Evolutionary conservation across 164 flowering plant species (phyloP), one percentile per base, ranked within the genome.

Genomic region (Amborella trichopoda): DNA sequence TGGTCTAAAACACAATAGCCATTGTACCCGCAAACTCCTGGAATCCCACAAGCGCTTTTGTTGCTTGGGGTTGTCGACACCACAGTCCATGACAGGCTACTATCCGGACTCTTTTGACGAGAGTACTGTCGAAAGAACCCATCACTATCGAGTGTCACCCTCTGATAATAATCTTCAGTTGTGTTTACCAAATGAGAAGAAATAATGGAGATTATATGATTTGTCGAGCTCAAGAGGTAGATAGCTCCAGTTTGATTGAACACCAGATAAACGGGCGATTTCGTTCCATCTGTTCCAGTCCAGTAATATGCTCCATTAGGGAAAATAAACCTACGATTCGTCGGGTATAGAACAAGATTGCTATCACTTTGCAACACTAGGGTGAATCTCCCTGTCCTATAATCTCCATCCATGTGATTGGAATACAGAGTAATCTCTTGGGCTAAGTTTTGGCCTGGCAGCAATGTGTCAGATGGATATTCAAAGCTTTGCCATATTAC

Each of bases 21-120:
- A 41, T 75, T 73, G 52, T 38, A 68, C 16, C 78, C 81, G 49
- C 85, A 78, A 28, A 54, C 60, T 5, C 75, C 77, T n/a, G n/a
- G n/a, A n/a, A n/a, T n/a, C n/a, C n/a, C n/a, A n/a, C n/a, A n/a
- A n/a, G n/a, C n/a, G n/a, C n/a, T n/a, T n/a, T n/a, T n/a, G n/a
- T n/a, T n/a, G n/a, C n/a, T n/a, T n/a, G n/a, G n/a, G n/a, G n/a
- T n/a, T n/a, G n/a, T 48, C 61, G 58, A 65, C 30, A 49, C 62
- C 8, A 28, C 27, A 24, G n/a, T n/a, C 69, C 62, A 56, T 0
- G 49, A 18, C 2, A 30, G 23, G 6, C 50, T n/a, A 9, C 14
- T 32, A 20, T 12, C 21, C 27, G 53, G 4, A 21, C 9, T 13
- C 49, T 53, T 56, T 2, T 14, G 24, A 36, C 40, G 46, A 36